Base-by-base conservation (phyloP, 2,329 filamentous ascomycete genomes). In the Cladosporium cucumerinum region DNA sequence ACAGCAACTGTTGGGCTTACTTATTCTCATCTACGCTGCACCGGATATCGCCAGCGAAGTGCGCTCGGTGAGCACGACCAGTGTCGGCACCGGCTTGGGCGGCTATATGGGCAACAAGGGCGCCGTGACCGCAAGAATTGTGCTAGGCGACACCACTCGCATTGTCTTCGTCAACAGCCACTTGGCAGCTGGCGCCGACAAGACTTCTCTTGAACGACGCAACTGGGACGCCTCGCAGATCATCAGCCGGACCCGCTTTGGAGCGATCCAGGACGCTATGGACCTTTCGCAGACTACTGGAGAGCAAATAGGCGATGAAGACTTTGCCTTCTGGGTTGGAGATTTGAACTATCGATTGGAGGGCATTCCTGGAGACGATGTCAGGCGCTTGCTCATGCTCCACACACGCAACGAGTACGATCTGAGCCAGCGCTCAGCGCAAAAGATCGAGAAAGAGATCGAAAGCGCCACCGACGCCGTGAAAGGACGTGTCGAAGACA, bases 91-190 rank as follows among this genome's bases (percentile, higher is more conserved):
- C 0, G 95, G 95, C 0, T 78, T 98, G 51, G 86, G 96, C 78
- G 94, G 94, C 0, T 97, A 97, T 73, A 89, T 97, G 81, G 95
- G 95, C 11, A 99, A 99, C 77, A 99, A 99, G 76, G 95, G 95
- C 1, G 94, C 91, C 4, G 89, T 97, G 0, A 86, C 89, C 3
- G 90, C 90, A 4, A 86, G 94, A 23, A 81, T 99, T 4, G 83
- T 99, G 0, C 80, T 99, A 0, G 95, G 94, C 1, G 95, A 97
- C 76, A 93, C 93, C 0, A 97, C 95, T 0, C 86, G 90, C 32
- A 80, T 99, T 63, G 89, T 95, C 26, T 97, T 99, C 75, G 83
- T 97, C 69, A 97, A 99, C 76, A 92, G 87, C 64, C 95, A 99
- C 79, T 83, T 99, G 26, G 90, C 93, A 67, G 96, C 94, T 61